Evolutionary conservation across 768 basidiomycete genomes (phyloP), one percentile per base, ranked within the genome.

Genomic region (Calocera viscosa): DNA sequence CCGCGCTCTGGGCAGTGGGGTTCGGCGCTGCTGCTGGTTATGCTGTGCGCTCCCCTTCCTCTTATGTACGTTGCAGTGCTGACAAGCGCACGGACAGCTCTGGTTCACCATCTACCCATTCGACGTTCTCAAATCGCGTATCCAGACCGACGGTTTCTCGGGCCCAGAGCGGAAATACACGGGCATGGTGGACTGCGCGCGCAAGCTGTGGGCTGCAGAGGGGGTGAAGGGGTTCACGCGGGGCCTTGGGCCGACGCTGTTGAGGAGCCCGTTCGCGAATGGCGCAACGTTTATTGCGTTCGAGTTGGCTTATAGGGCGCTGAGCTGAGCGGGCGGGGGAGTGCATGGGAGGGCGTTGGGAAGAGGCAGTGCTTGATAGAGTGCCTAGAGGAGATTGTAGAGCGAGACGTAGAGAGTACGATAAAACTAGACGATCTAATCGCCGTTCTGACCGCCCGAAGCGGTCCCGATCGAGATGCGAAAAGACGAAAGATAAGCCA

Each of bases 231-330:
- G 91, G 2, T 98, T 98, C 78, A 90, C 87, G 33, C 84, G 94
- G 33, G 95, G 95, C n/a, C 81, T 97, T 12, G 83, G 83, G 2
- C 95, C 95, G 26, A 97, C 95, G 8, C 80, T 98, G 68, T 91
- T 97, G 74, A 82, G 94, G 91, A 89, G 68, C 66, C 94, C 94
- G 0, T 95, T 96, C 72, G 94, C 94, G 12, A 98, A 97, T 71
- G 95, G 94, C 22, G 92, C 92, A 0, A 98, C 95, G 0, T 98
- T 97, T 82, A 84, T 95, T 67, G 94, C 91, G 0, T 97, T 94
- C 72, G 95, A 98, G 80, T 81, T 97, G 78, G 91, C 91, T 49
- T 92, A 85, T 77, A 83, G 93, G 63, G 74, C 73, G 8, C 69
- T 79, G 69, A 68, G 41, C 69, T 67, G 38, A 64, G 38, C 14